phyloP scores from a whole-genome alignment of 2,329 filamentous ascomycete genomes.

The Trichoderma semiorbis region DNA sequence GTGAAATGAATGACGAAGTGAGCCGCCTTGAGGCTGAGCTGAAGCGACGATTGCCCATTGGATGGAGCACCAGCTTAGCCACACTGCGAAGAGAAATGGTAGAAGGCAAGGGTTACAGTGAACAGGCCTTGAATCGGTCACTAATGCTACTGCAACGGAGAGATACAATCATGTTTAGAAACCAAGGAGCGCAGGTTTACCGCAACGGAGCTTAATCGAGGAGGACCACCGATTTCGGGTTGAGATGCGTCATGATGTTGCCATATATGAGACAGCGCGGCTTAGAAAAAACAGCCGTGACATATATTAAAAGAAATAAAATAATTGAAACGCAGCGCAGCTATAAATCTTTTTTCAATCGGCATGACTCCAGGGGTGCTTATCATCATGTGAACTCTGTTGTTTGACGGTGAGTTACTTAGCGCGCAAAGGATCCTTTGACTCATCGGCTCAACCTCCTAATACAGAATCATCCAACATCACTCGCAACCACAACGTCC shows the following conservation, averaged over 20 bases:
- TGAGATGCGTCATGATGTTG: neutral
- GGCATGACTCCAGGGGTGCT: neutral
- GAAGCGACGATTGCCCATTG: slow-evolving; percentile 81
- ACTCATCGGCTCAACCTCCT: slow-evolving; percentile 6
- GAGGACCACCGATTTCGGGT: neutral
- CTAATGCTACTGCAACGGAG: slow-evolving; percentile 81
- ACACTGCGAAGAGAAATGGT: slow-evolving; percentile 88
- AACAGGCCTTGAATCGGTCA: slow-evolving; percentile 79
- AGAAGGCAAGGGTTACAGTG: slow-evolving; percentile 83
- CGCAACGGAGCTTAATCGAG: slow-evolving; percentile 60
- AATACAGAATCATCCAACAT: neutral
- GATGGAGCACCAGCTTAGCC: slow-evolving; percentile 88
- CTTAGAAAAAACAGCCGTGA: neutral
- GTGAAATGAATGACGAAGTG: slow-evolving; percentile 88
- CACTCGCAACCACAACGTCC: neutral
- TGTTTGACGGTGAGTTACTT: neutral
- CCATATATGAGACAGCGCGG: neutral
- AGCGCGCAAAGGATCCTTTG: slow-evolving; percentile 10
- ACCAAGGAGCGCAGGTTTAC: slow-evolving; percentile 72
- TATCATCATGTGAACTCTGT: neutral
- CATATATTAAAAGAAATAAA: neutral
- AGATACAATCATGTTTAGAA: slow-evolving; percentile 79
- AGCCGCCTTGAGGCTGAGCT: slow-evolving; percentile 85
- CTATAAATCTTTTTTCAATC: neutral
- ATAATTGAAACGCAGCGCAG: neutral